A percentile compares a stretch with the other conserved stretches of the same genome.
These are phyloP conservation scores for Candida sanyaensis DNA, from an alignment of 1,139 yeast genomes.

Conservation along the genomic window DNA sequence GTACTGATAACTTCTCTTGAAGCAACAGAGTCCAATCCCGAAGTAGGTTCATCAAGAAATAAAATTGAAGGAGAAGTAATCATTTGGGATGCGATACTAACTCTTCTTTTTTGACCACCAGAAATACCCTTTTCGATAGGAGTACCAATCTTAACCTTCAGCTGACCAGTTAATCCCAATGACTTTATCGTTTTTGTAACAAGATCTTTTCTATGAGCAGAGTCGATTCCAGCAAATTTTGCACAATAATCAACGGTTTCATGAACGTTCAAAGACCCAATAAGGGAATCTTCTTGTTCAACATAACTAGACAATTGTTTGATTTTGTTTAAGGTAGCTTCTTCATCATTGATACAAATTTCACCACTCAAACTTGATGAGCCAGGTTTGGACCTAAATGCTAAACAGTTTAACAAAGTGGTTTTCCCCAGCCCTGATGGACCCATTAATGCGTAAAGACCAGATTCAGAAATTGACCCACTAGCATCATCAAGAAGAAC, in stretches of 20 bases:
- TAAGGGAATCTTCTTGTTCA: conserved; percentile 27
- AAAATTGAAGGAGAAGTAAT: conserved; percentile 27
- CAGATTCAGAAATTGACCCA: conserved; percentile 26
- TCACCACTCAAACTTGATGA: conserved; percentile 12
- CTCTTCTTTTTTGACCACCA: conserved; percentile 28
- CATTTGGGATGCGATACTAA: conserved; percentile 27
- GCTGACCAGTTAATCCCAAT: conserved; percentile 21
- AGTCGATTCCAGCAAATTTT: conserved; percentile 16
- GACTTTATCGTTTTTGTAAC: conserved; percentile 19
- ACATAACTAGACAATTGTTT: conserved; percentile 23
- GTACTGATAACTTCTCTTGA: conserved; percentile 27
- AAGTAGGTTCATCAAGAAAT: conserved; percentile 40
- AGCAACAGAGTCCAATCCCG: conserved; percentile 38
- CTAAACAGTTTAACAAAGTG: conserved; percentile 21
- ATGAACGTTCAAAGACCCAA: conserved; percentile 24
- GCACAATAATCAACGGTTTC: conserved; percentile 26
- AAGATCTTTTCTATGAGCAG: conserved; percentile 15
- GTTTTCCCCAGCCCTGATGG: conserved; percentile 28
- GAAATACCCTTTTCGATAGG: conserved; percentile 24
- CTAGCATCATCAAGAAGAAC: conserved; percentile 18
- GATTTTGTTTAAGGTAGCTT: conserved; percentile 10
- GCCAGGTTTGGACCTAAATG: conserved; percentile 17
- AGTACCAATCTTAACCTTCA: conserved; percentile 22
- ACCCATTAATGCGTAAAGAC: conserved; percentile 28
- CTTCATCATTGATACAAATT: conserved; percentile 13